phyloP scores from a whole-genome alignment of 306 rosid genomes.

The Urtica urens region DNA sequence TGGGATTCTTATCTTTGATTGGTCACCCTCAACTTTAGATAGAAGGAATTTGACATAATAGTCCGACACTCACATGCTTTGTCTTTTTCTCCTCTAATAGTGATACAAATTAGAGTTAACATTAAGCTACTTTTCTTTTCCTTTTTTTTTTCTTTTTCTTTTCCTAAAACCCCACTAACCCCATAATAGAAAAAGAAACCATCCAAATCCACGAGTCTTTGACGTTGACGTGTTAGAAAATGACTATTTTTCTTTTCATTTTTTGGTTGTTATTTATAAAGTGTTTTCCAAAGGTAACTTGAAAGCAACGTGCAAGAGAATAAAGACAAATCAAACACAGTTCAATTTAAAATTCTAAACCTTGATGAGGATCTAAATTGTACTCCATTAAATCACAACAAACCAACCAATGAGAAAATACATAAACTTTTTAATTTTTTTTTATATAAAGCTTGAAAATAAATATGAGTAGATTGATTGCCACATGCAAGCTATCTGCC shows the following conservation, averaged over 20 bases:
- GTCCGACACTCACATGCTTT: conserved; percentile 39
- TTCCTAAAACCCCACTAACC: conserved; percentile 23
- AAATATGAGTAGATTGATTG: conserved; percentile 9
- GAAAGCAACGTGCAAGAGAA: conserved; percentile 46
- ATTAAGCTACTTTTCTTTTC: conserved; percentile 5
- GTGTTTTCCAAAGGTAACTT: conserved; percentile 17
- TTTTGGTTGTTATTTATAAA: conserved; percentile 13
- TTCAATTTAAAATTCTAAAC: neutral
- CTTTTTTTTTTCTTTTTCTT: neutral
- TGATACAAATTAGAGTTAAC: conserved; percentile 23
- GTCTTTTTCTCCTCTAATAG: conserved; percentile 29
- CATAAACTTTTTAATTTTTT: too few species aligned
- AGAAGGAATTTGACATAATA: conserved; percentile 13
- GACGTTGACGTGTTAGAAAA: conserved; percentile 39
- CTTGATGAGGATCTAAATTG: conserved; percentile 9
- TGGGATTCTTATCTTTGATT: conserved; percentile 7
- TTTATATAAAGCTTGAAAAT: too few species aligned
- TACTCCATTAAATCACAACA: conserved; percentile 10
- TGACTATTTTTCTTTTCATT: conserved; percentile 29
- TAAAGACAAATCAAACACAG: conserved; percentile 6
- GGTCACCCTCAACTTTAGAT: conserved; percentile 18
- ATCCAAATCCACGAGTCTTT: conserved; percentile 49
- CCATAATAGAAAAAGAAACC: conserved; percentile 15
- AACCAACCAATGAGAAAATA: too few species aligned
- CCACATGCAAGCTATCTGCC: conserved; percentile 38